These are phyloP conservation scores for Sanghuangporus baumii DNA, from an alignment of 1,284 basidiomycete species.

Conservation along the genomic window DNA sequence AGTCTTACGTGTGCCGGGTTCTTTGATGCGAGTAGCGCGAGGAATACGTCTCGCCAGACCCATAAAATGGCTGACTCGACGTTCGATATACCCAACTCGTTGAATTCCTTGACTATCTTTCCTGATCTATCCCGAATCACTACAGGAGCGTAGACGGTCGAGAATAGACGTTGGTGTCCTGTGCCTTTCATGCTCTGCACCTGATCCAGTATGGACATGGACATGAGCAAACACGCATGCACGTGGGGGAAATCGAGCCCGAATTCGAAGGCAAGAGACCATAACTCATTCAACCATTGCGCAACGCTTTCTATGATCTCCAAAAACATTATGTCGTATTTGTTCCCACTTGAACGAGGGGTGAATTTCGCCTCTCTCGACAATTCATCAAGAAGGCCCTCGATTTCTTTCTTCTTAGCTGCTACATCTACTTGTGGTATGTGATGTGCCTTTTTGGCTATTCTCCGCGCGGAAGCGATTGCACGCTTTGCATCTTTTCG, in stretches of 20 bases:
- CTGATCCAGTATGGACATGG: conserved; percentile 39
- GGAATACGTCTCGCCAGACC: conserved; percentile 64
- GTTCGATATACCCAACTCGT: conserved; percentile 41
- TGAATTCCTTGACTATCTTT: conserved; percentile 43
- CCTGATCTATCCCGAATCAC: conserved; percentile 37
- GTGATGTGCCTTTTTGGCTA: conserved; percentile 28
- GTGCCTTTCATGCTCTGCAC: conserved; percentile 39
- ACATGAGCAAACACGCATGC: conserved; percentile 49
- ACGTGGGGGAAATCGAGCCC: conserved; percentile 44
- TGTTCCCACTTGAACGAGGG: conserved; percentile 45
- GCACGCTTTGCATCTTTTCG: conserved; percentile 31
- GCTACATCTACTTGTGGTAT: conserved; percentile 47
- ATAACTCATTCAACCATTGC: conserved; percentile 54
- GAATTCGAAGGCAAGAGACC: conserved; percentile 53
- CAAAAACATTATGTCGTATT: conserved; percentile 43
- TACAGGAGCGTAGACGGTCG: conserved; percentile 42
- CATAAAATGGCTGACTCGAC: conserved; percentile 48
- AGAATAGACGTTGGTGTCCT: conserved; percentile 47
- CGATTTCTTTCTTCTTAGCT: conserved; percentile 47
- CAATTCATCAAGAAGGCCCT: conserved; percentile 43
- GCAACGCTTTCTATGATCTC: conserved; percentile 51
- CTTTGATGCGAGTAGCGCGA: conserved; percentile 41
- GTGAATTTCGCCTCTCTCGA: conserved; percentile 45
- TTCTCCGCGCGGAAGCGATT: conserved; percentile 24
- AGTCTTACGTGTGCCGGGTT: conserved; percentile 27